Conservation (phyloP, 108 stramenopile species). For the Nannochloropsis salina region DNA sequence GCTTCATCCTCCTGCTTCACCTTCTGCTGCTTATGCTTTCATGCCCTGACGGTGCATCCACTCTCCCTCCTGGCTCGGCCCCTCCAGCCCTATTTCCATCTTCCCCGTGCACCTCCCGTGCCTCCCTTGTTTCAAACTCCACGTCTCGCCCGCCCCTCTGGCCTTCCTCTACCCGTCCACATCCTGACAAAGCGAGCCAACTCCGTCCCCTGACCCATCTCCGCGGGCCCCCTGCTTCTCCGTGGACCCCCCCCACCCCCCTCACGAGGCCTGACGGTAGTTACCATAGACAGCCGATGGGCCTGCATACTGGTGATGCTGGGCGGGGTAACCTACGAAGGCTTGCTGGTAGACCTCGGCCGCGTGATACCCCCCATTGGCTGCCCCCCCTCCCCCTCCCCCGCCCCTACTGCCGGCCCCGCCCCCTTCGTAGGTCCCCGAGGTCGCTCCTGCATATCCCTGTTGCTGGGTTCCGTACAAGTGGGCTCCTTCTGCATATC, state of each 20-base stretch:
- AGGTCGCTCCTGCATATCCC: not conserved
- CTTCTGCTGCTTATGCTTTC: not conserved
- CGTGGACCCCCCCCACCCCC: not conserved
- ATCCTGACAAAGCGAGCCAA: too few relatives aligned
- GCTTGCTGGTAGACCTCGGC: constrained; percentile 15
- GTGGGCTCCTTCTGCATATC: not conserved
- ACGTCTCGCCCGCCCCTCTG: not conserved
- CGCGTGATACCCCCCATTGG: not conserved
- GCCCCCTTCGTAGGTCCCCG: not conserved
- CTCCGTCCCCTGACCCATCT: too few relatives aligned
- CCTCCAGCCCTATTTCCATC: not conserved
- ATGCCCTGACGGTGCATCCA: not conserved
- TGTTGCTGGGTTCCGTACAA: not conserved
- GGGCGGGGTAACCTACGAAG: not conserved
- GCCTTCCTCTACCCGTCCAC: not conserved
- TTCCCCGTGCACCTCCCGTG: too few relatives aligned
- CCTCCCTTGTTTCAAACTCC: not conserved
- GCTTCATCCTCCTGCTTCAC: not conserved
- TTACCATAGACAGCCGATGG: not conserved
- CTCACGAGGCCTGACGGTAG: not conserved
- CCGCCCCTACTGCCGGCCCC: not conserved
- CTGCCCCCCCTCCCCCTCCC: not conserved
- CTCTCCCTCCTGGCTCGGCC: not conserved
- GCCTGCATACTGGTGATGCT: not conserved
- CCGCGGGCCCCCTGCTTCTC: too few relatives aligned